Evolutionary conservation across 2,329 filamentous ascomycete species (phyloP).

Genomic region (Zymoseptoria pseudotritici): DNA sequence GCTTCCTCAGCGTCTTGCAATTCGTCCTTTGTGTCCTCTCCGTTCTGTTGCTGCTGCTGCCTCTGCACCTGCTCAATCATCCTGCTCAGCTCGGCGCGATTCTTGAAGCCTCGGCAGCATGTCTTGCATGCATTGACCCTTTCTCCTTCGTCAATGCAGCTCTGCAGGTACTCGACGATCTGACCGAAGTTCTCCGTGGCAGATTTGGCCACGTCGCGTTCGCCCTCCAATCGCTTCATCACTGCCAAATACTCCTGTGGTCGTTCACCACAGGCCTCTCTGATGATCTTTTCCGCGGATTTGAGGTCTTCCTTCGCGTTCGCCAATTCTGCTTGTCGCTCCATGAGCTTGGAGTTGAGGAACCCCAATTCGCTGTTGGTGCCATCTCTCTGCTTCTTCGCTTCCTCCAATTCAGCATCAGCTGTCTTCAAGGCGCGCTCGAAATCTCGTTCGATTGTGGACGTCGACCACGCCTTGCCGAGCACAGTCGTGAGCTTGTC

Average conservation of each 20-base stretch:
- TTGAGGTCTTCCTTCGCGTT: slow-evolving; percentile 57
- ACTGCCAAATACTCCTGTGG: slow-evolving; percentile 46
- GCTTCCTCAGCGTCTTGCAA: slow-evolving; percentile 42
- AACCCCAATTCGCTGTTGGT: slow-evolving; percentile 67
- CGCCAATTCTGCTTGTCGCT: slow-evolving; percentile 55
- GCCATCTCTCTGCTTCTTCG: slow-evolving; percentile 63
- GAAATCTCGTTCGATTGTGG: slow-evolving; percentile 64
- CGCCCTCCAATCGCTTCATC: slow-evolving; percentile 37
- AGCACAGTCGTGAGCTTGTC: slow-evolving; percentile 61
- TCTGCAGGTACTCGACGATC: slow-evolving; percentile 20
- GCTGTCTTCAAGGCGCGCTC: slow-evolving; percentile 56
- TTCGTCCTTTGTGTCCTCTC: slow-evolving; percentile 46
- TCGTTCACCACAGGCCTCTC: slow-evolving; percentile 37
- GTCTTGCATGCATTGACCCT: slow-evolving; percentile 67
- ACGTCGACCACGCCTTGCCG: slow-evolving; percentile 59
- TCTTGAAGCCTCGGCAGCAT: slow-evolving; percentile 62
- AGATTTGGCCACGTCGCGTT: slow-evolving; percentile 53
- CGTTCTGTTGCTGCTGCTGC: slow-evolving; percentile 26
- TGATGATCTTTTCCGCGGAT: slow-evolving; percentile 45
- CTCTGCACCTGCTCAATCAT: slow-evolving; percentile 59
- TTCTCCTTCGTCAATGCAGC: slow-evolving; percentile 42
- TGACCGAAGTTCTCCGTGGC: slow-evolving; percentile 33
- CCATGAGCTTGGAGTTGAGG: slow-evolving; percentile 64
- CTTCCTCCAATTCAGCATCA: slow-evolving; percentile 51
- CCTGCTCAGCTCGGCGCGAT: slow-evolving; percentile 52